Conservation (phyloP, 352 stramenopile species). For the Phytophthora nicotianae region DNA sequence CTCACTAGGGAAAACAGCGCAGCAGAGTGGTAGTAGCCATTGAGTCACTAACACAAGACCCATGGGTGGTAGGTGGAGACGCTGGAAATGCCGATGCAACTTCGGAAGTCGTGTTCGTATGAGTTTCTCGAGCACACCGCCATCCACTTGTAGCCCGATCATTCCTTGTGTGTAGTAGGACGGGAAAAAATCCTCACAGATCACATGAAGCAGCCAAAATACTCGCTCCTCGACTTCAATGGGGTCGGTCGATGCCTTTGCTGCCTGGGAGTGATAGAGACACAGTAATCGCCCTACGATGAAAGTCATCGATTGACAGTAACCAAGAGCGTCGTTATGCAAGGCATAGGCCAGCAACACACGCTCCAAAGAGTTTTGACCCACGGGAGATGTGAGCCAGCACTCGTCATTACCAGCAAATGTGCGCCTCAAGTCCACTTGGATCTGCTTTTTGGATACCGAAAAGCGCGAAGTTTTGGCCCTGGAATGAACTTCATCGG, state of each 20-base stretch:
- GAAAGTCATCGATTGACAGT: conserved; percentile 93
- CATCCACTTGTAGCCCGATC: conserved; percentile 62
- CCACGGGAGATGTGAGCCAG: conserved; percentile 57
- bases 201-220: conserved; percentile 63
- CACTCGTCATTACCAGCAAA: conserved; percentile 66
- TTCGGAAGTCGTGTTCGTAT: conserved; percentile 56
- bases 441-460: conserved; percentile 53
- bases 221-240: conserved; percentile 46
- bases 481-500: conserved; percentile 20
- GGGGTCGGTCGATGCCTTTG: neutral
- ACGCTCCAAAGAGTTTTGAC: conserved; percentile 56
- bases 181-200: conserved; percentile 68
- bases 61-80: conserved; percentile 55
- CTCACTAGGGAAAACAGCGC: conserved; percentile 66
- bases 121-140: conserved; percentile 56
- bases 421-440: conserved; percentile 70
- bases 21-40: conserved; percentile 73
- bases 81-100: conserved; percentile 60
- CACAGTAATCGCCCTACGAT: conserved; percentile 79
- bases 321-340: conserved; percentile 79
- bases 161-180: conserved; percentile 72
- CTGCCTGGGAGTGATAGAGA: conserved; percentile 37
- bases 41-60: conserved; percentile 66
- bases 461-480: conserved; percentile 36
- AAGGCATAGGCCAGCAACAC: conserved; percentile 83